These are phyloP conservation scores for Fusarium globosum DNA, from an alignment of 2,329 filamentous ascomycete species.

Conservation along the genomic window DNA sequence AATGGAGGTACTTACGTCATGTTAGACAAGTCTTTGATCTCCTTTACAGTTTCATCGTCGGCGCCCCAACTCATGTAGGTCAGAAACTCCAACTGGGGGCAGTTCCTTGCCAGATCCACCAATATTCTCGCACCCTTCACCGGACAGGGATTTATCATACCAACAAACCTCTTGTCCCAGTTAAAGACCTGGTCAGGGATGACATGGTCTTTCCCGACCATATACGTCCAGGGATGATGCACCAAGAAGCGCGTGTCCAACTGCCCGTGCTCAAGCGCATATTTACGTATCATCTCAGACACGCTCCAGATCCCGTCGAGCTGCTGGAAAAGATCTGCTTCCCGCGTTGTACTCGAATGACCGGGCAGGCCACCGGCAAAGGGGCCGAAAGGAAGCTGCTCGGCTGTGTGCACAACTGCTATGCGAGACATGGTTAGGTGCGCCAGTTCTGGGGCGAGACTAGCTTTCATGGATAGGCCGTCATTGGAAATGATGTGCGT, in stretches of 20 bases:
- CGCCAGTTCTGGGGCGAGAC: neutral
- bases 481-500: constrained; percentile 1
- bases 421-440: neutral
- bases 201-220: neutral
- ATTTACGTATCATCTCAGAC: neutral
- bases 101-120: neutral
- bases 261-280: neutral
- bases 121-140: neutral
- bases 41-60: neutral
- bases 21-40: neutral
- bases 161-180: neutral
- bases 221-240: constrained; percentile 5
- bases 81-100: neutral
- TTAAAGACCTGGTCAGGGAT: neutral
- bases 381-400: constrained; percentile 1
- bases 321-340: neutral
- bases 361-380: neutral
- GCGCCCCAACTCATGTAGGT: neutral
- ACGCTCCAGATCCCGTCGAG: constrained; percentile 4
- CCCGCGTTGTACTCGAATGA: neutral
- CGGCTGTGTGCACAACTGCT: neutral
- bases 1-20: neutral
- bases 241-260: neutral
- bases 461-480: neutral
- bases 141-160: neutral